Evolutionary conservation across 495 filamentous ascomycete species (phyloP).

Genomic region (Lichina pygmaea): DNA sequence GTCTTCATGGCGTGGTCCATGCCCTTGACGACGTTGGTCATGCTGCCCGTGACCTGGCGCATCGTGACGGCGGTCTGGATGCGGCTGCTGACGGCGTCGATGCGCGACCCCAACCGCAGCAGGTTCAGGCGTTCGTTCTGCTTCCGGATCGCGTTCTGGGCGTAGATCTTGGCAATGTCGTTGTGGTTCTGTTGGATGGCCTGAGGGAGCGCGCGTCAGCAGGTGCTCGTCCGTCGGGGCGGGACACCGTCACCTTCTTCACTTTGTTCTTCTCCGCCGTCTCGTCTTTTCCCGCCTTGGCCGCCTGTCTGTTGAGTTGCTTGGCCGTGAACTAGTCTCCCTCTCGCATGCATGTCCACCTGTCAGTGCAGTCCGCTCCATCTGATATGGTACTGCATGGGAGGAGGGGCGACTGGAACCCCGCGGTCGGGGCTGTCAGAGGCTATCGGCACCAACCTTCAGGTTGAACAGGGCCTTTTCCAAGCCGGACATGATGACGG

Average conservation of each 20-base stretch:
- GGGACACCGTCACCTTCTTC: slow-evolving; percentile 28
- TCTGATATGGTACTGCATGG: neutral
- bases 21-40: slow-evolving; percentile 34
- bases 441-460: slow-evolving; percentile 15
- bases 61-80: slow-evolving; percentile 43
- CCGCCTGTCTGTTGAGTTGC: slow-evolving; percentile 54
- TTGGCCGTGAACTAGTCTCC: slow-evolving; percentile 50
- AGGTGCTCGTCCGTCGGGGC: neutral
- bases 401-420: neutral
- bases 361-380: neutral
- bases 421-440: no score
- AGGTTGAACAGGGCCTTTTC: slow-evolving; percentile 40
- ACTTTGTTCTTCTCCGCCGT: slow-evolving; percentile 57
- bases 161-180: slow-evolving; percentile 60
- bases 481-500: slow-evolving; percentile 24
- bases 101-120: slow-evolving; percentile 26
- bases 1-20: slow-evolving; percentile 39
- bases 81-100: slow-evolving; percentile 32
- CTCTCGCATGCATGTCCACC: neutral
- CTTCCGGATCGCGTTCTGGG: slow-evolving; percentile 65
- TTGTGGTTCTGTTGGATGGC: slow-evolving; percentile 35
- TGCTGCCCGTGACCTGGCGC: slow-evolving; percentile 33
- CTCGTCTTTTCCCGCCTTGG: slow-evolving; percentile 62
- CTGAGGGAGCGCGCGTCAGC: slow-evolving; percentile 6
- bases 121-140: slow-evolving; percentile 40